Conservation (phyloP, 352 stramenopile species). For the Plasmopara muralis region DNA sequence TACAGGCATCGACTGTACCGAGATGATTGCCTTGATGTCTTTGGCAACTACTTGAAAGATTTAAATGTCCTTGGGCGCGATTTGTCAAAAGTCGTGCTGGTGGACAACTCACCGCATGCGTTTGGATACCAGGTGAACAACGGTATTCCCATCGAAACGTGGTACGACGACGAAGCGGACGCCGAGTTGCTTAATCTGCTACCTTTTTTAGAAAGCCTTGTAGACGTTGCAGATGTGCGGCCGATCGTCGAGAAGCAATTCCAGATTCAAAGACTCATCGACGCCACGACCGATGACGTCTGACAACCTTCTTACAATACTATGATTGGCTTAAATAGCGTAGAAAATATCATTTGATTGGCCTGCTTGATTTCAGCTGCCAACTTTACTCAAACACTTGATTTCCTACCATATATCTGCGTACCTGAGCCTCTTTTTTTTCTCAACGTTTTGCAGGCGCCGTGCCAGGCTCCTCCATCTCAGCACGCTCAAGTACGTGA, state of each 20-base stretch:
- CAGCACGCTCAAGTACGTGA: conserved; percentile 28
- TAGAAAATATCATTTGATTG: conserved; percentile 18
- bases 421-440: too few relatives aligned
- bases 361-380: conserved; percentile 1
- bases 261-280: conserved; percentile 88
- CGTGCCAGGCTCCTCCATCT: conserved; percentile 19
- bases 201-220: conserved; percentile 89
- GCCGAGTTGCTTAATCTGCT: conserved; percentile 95
- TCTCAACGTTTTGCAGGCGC: too few relatives aligned
- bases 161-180: conserved; percentile 96
- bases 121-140: conserved; percentile 99
- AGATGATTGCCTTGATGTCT: conserved; percentile 93
- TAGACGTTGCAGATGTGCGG: conserved; percentile 85
- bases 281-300: conserved; percentile 55
- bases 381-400: not conserved
- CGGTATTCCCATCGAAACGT: conserved; percentile 97
- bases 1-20: conserved; percentile 91
- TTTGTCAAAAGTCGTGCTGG: conserved; percentile 87
- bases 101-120: conserved; percentile 97
- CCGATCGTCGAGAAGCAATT: conserved; percentile 87
- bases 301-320: conserved; percentile 9
- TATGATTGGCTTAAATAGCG: not conserved
- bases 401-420: too few relatives aligned
- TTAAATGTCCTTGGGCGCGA: conserved; percentile 94
- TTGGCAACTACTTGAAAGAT: conserved; percentile 99